Evolutionary conservation across 345 rosid genomes (phyloP).

Genomic region (Cardamine chenopodiifolia): DNA sequence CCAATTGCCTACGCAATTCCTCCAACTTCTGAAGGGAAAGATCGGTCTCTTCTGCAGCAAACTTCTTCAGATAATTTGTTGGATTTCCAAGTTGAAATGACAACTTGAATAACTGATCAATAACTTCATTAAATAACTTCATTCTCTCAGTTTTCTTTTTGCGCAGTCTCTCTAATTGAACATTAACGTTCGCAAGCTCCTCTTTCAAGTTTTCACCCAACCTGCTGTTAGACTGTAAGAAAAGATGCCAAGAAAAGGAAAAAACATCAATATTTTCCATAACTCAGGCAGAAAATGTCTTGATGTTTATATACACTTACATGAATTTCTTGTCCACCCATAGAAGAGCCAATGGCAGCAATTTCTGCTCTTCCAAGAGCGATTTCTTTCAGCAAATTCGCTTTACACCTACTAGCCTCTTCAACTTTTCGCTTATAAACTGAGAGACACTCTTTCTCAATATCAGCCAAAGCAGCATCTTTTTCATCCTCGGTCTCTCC

Average conservation of each 20-base stretch:
- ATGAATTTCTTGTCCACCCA: slow-evolving; percentile 51
- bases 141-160: slow-evolving; percentile 53
- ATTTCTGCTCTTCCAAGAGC: slow-evolving; percentile 56
- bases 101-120: slow-evolving; percentile 48
- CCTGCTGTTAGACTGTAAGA: slow-evolving; percentile 42
- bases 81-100: slow-evolving; percentile 55
- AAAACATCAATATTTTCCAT: slow-evolving; percentile 14
- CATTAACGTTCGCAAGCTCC: slow-evolving; percentile 47
- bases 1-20: slow-evolving; percentile 48
- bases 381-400: slow-evolving; percentile 49
- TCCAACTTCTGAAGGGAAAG: slow-evolving; percentile 58
- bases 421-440: slow-evolving; percentile 57
- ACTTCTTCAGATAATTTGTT: slow-evolving; percentile 35
- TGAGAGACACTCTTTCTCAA: slow-evolving; percentile 58
- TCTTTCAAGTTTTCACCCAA: slow-evolving; percentile 54
- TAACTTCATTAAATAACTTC: slow-evolving; percentile 52
- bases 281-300: neutral
- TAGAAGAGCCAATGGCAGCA: slow-evolving; percentile 50
- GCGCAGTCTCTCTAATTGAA: slow-evolving; percentile 51
- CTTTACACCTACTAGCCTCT: slow-evolving; percentile 51
- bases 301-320: slow-evolving; percentile 34
- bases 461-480: slow-evolving; percentile 52
- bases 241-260: neutral
- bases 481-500: slow-evolving; percentile 58
- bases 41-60: slow-evolving; percentile 52